These are phyloP conservation scores for Metschnikowia henanensis DNA, from an alignment of 805 yeast genomes.

Conservation along the genomic window DNA sequence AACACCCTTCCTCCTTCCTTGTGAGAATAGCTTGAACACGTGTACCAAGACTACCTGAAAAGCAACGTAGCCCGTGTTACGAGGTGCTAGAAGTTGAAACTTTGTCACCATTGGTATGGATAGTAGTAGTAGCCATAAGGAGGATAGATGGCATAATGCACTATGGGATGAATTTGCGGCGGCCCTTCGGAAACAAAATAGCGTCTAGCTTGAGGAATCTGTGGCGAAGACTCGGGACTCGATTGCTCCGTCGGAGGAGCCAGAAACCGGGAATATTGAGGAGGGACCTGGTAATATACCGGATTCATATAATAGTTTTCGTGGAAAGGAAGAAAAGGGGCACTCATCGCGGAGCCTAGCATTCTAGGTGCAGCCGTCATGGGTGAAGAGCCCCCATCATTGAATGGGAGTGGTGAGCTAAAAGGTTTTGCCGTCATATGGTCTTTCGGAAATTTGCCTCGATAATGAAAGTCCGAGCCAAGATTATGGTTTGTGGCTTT, in stretches of 20 bases:
- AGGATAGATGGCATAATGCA: background rate
- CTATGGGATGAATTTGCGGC: background rate
- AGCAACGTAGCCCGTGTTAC: no score
- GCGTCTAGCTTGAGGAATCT: no score
- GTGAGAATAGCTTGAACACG: conserved; percentile 2
- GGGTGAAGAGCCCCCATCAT: background rate
- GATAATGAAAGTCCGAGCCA: no score
- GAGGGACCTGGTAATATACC: background rate
- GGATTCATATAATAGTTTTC: background rate
- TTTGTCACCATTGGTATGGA: background rate
- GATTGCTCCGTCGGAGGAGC: background rate
- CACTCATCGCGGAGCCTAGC: background rate
- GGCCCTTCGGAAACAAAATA: background rate
- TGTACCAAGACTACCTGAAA: background rate
- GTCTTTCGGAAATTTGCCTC: background rate
- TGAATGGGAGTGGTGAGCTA: background rate
- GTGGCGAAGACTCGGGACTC: background rate
- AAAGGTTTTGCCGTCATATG: background rate
- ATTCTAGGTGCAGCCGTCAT: background rate
- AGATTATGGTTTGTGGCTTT: conserved; percentile 18
- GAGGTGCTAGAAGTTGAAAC: no score
- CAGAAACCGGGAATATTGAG: background rate
- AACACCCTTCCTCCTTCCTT: conserved; percentile 17
- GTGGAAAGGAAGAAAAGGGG: background rate
- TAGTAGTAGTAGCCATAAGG: background rate